A percentile compares a stretch with the other conserved stretches of the same genome.
Conservation (phyloP, 2,329 filamentous ascomycete genomes). For the Aspergillus candidus region DNA sequence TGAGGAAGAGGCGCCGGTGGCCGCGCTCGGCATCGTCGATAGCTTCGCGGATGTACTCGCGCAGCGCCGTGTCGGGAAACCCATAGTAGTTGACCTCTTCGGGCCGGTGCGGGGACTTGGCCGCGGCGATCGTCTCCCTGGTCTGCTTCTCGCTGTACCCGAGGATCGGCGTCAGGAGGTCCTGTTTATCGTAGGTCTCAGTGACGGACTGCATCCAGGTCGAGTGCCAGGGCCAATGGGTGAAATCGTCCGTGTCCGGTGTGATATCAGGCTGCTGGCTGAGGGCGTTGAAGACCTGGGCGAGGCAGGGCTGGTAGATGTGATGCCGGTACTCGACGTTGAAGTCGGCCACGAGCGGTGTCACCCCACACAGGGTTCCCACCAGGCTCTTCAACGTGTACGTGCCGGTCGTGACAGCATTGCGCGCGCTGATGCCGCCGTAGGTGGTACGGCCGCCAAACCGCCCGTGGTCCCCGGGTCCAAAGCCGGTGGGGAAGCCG, state of each 20-base stretch:
- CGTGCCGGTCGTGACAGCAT: slow-evolving; percentile 38
- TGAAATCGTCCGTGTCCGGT: slow-evolving; percentile 16
- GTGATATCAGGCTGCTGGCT: slow-evolving; percentile 13
- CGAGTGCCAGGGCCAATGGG: slow-evolving; percentile 23
- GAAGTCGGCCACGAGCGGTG: slow-evolving; percentile 38
- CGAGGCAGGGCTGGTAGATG: slow-evolving; percentile 41
- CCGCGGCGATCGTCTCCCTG: slow-evolving; percentile 15
- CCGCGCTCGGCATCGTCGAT: slow-evolving; percentile 21
- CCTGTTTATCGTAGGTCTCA: slow-evolving; percentile 23
- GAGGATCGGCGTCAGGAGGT: slow-evolving; percentile 18
- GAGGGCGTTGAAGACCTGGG: slow-evolving; percentile 25
- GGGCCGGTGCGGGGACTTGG: slow-evolving; percentile 14
- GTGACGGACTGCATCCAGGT: slow-evolving; percentile 27
- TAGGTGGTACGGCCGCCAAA: slow-evolving; percentile 11
- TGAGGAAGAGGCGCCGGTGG: slow-evolving; percentile 24
- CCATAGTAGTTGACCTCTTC: slow-evolving; percentile 20
- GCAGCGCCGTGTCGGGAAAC: slow-evolving; percentile 20
- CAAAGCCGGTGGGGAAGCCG: slow-evolving; percentile 16
- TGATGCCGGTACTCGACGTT: slow-evolving; percentile 37
- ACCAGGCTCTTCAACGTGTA: slow-evolving; percentile 42
- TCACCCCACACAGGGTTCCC: slow-evolving; percentile 37
- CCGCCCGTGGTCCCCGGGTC: slow-evolving; percentile 6
- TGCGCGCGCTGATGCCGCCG: slow-evolving; percentile 37
- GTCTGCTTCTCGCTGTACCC: slow-evolving; percentile 20
- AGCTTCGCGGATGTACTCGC: slow-evolving; percentile 21